Evolutionary conservation across 305 asterid species (phyloP).

Genomic region (Ilex paraguariensis): DNA sequence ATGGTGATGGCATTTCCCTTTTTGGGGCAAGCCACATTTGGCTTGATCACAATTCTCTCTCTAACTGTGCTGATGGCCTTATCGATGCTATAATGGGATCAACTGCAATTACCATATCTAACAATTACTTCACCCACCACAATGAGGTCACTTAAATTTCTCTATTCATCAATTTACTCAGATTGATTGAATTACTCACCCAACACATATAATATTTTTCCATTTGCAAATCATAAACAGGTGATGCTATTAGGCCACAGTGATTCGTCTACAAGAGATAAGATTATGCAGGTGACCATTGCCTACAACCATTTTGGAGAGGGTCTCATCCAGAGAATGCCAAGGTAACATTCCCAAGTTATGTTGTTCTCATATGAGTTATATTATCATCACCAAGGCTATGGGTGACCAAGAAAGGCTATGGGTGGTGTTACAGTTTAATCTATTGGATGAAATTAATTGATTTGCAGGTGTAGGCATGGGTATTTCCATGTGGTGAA

Average conservation of each 20-base stretch:
- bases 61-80: slow-evolving; percentile 65
- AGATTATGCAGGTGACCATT: slow-evolving; percentile 73
- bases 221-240: slow-evolving; percentile 18
- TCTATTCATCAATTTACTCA: background rate
- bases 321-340: slow-evolving; percentile 74
- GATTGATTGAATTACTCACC: background rate
- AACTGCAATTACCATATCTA: slow-evolving; percentile 68
- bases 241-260: slow-evolving; percentile 80
- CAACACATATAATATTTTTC: background rate
- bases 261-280: slow-evolving; percentile 49
- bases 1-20: slow-evolving; percentile 72
- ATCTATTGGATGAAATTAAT: background rate
- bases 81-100: slow-evolving; percentile 72
- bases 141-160: slow-evolving; percentile 38
- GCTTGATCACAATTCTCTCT: slow-evolving; percentile 71
- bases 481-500: slow-evolving; percentile 83
- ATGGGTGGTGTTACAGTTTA: no score
- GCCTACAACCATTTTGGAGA: slow-evolving; percentile 84
- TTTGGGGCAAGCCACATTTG: slow-evolving; percentile 64
- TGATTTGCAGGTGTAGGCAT: slow-evolving; percentile 63
- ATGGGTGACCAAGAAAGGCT: no score
- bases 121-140: slow-evolving; percentile 64
- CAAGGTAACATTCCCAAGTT: slow-evolving; percentile 37
- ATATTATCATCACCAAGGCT: no score
- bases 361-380: no score